phyloP scores from a whole-genome alignment of 2,329 filamentous ascomycete genomes.

The Epichloe glyceriae region DNA sequence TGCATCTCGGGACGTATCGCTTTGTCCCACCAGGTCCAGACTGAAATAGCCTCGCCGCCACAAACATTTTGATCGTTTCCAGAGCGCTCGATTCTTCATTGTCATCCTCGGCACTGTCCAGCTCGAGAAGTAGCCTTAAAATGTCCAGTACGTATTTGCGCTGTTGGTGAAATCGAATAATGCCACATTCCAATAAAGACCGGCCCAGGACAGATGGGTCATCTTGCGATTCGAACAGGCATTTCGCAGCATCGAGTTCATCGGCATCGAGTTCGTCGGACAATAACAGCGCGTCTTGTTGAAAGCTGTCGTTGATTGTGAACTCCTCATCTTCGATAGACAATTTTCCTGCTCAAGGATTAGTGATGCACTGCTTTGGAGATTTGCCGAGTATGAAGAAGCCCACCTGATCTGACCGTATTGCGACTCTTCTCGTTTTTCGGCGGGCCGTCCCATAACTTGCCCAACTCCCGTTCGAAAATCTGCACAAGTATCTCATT shows the following conservation, averaged over 20 bases:
- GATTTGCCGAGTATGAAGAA: not conserved
- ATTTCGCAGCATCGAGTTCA: conserved; percentile 68
- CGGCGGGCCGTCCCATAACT: conserved; percentile 58
- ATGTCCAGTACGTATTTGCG: conserved; percentile 74
- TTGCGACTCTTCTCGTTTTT: conserved; percentile 67
- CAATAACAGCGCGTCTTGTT: conserved; percentile 66
- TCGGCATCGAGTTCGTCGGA: conserved; percentile 85
- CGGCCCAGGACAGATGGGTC: conserved; percentile 58
- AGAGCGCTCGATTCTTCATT: conserved; percentile 25
- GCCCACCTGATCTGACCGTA: conserved; percentile 52
- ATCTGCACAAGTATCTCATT: conserved; percentile 57
- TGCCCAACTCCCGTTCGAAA: conserved; percentile 59
- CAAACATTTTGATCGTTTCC: conserved; percentile 22
- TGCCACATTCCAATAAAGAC: conserved; percentile 60
- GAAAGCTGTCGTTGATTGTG: conserved; percentile 73
- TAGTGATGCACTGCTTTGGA: conserved; percentile 5
- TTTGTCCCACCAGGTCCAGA: conserved; percentile 29
- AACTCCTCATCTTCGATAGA: conserved; percentile 61
- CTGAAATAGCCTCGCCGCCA: conserved; percentile 21
- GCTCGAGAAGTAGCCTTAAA: conserved; percentile 64
- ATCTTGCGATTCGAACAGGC: conserved; percentile 61
- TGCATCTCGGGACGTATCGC: conserved; percentile 60
- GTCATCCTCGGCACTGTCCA: conserved; percentile 44
- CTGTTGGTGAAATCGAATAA: conserved; percentile 80
- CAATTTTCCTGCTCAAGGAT: conserved; percentile 52